Evolutionary conservation across 176 grass and related monocot genomes (phyloP).

Genomic region (Bonia amplexicaulis): DNA sequence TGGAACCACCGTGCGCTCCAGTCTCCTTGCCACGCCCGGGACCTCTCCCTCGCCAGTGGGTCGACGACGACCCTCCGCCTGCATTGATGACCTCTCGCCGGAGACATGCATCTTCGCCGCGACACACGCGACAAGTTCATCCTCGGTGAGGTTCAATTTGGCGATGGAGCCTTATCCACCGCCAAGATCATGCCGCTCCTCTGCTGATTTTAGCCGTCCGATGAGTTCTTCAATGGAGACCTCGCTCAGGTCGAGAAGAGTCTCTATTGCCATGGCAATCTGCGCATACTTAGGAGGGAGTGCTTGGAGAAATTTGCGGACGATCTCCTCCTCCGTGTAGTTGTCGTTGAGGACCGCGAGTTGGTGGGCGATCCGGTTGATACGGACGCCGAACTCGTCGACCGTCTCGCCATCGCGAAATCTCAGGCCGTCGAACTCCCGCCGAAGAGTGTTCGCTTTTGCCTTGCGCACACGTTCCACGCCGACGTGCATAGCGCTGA

Average conservation of each 20-base stretch:
- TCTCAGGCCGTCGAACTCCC: background rate
- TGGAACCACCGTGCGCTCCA: background rate
- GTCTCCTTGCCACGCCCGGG: fast-evolving
- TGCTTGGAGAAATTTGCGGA: background rate
- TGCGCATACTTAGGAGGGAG: background rate
- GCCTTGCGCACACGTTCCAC: too few relatives aligned
- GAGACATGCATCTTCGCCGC: too few relatives aligned
- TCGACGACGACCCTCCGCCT: too few relatives aligned
- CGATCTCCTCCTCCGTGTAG: background rate
- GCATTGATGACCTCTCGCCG: too few relatives aligned
- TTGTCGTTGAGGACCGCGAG: background rate
- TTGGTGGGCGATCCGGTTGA: background rate
- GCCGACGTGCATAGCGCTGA: too few relatives aligned
- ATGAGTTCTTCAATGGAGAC: background rate
- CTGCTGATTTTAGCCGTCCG: too few relatives aligned
- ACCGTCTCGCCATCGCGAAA: background rate
- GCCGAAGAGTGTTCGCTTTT: too few relatives aligned
- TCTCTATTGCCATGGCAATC: background rate
- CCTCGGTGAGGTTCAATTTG: too few relatives aligned
- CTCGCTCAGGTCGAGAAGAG: background rate
- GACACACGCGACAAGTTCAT: too few relatives aligned
- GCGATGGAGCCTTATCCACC: too few relatives aligned
- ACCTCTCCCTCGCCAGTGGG: fast-evolving
- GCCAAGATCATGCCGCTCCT: too few relatives aligned
- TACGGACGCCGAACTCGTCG: background rate